A percentile compares a stretch with the other conserved stretches of the same genome.
phyloP scores from a whole-genome alignment of 2,329 filamentous ascomycete species.

The Trichoderma atrobrunneum region DNA sequence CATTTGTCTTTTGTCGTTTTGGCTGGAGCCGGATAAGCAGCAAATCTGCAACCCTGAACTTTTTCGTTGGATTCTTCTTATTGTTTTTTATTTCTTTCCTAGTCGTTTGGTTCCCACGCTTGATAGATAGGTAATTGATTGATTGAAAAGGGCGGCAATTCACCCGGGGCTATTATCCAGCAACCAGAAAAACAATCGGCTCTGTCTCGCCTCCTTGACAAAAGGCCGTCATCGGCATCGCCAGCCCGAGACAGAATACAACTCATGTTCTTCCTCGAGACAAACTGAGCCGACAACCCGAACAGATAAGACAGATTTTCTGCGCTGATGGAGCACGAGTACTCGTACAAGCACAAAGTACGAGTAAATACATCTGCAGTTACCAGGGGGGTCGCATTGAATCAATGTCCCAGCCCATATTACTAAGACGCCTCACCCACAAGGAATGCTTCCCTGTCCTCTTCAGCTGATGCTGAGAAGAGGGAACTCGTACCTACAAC shows the following conservation, averaged over 20 bases:
- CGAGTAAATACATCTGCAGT: background rate
- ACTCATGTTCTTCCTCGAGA: background rate
- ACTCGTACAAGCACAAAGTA: background rate
- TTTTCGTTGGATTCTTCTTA: background rate
- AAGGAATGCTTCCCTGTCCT: background rate
- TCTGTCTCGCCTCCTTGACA: background rate
- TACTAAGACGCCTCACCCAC: background rate
- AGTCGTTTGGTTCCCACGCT: background rate
- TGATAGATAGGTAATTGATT: background rate
- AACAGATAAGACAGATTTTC: background rate
- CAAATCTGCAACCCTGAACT: slow-evolving; percentile 1
- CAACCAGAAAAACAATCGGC: background rate
- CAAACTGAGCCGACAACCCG: background rate
- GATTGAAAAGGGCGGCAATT: background rate
- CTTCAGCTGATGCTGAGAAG: background rate
- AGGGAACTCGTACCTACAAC: background rate
- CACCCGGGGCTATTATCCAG: background rate
- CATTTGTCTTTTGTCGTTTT: background rate
- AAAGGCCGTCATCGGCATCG: background rate
- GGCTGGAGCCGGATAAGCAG: slow-evolving; percentile 3
- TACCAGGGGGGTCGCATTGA: background rate
- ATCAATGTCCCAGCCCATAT: background rate
- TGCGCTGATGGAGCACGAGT: background rate
- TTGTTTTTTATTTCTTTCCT: background rate
- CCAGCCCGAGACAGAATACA: background rate